Base-by-base conservation (phyloP, 2,329 filamentous ascomycete genomes). In the Claviceps purpurea region DNA sequence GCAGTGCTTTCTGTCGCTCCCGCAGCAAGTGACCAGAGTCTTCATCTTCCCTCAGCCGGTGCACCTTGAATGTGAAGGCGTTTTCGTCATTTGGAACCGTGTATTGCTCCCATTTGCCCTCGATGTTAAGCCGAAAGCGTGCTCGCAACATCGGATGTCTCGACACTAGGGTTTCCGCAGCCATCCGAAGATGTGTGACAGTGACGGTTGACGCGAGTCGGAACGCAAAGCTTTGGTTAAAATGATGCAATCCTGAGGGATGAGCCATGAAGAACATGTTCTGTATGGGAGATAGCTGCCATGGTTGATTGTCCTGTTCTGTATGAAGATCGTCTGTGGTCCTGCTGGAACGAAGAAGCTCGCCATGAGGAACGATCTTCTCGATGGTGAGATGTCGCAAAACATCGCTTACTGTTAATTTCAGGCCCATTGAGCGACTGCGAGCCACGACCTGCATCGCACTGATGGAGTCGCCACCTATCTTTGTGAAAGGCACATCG, bases 201-300 rank as follows among this genome's bases (percentile, higher is more conserved):
- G 43, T 45, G 13, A 20, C 20, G 13, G 18, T 16, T 13, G n/a
- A 22, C 1, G 20, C 0, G 7, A 54, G 13, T 20, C 43, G 61
- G 5, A 75, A 56, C 1, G 68, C 63, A 43, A 71, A 71, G 10
- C 68, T 73, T 53, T 75, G 72, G 51, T 74, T 73, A 60, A 72
- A 72, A 24, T 68, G 68, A 18, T 68, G 49, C 6, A 58, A 60
- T 3, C 65, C 65, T 26, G 18, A 22, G 22, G 43, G 24, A n/a
- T 45, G 18, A 11, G 18, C 20, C 8, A 14, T 20, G 43, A 45
- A 45, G 43, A 45, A 45, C 5, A 45, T 45, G 2, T 45, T 18
- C 43, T 45, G 43, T 45, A 45, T 45, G 16, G 43, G 43, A 26
- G 43, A 14, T 14, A 45, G 24, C 24, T 18, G 43, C 43, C 43